Conservation (phyloP, 2,329 filamentous ascomycete genomes). For the Pseudogymnoascus sp. region DNA sequence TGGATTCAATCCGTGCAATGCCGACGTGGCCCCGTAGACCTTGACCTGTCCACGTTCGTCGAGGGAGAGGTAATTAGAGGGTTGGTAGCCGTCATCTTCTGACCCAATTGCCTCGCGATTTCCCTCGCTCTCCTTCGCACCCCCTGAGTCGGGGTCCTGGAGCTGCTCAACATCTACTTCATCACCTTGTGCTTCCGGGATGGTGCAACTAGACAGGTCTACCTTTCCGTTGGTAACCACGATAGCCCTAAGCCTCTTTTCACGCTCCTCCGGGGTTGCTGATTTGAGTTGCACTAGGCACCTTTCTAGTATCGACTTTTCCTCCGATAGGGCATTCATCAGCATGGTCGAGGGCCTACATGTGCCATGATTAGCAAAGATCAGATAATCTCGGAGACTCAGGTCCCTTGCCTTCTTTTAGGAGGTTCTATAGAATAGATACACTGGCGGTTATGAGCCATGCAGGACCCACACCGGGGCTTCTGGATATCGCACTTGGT, state of each 20-base stretch:
- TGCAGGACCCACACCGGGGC: not conserved
- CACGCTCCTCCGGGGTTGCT: constrained; percentile 1
- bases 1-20: not conserved
- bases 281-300: not conserved
- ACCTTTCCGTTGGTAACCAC: not conserved
- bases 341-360: not conserved
- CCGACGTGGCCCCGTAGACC: constrained; percentile 14
- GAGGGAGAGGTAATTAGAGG: constrained; percentile 10
- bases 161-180: not conserved
- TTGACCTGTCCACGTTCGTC: constrained; percentile 11
- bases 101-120: not conserved
- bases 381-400: not conserved
- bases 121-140: not conserved
- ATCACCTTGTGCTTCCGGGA: not conserved
- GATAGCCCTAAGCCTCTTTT: not conserved
- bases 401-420: not conserved
- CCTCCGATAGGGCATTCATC: not conserved
- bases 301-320: not conserved
- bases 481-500: not conserved
- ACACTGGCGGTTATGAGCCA: not conserved
- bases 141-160: not conserved
- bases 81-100: constrained; percentile 8
- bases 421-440: not conserved
- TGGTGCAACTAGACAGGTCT: not conserved
- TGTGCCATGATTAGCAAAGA: not conserved